A percentile compares a stretch with the other conserved stretches of the same genome.
Conservation (phyloP, 2,329 filamentous ascomycete genomes). For the Colletotrichum godetiae region DNA sequence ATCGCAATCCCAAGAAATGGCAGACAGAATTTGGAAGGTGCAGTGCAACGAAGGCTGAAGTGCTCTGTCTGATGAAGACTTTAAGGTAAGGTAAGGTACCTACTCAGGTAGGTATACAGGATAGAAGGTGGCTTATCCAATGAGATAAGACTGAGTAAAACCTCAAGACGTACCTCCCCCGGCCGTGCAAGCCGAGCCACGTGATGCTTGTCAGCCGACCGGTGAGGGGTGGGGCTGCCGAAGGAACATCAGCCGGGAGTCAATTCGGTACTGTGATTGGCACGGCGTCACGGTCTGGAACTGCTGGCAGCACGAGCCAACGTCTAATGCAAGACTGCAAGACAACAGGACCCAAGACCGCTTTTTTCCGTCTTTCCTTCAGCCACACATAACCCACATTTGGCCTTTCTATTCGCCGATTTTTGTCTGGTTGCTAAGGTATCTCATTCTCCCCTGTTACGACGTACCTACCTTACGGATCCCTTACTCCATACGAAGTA, state of each 20-base stretch:
- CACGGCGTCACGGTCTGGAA: conserved; percentile 9
- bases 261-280: conserved; percentile 31
- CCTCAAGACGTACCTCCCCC: background rate
- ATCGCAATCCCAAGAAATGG: background rate
- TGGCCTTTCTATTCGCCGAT: conserved; percentile 5
- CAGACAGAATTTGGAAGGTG: background rate
- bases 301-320: conserved; percentile 27
- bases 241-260: conserved; percentile 14
- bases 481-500: no score
- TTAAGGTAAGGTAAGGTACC: no score
- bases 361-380: conserved; percentile 10
- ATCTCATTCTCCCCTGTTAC: background rate
- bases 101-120: no score
- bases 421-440: conserved; percentile 6
- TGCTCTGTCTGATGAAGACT: background rate
- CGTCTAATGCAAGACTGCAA: conserved; percentile 28
- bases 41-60: background rate
- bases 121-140: background rate
- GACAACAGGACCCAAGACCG: conserved; percentile 13
- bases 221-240: background rate
- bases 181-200: conserved; percentile 18
- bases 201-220: conserved; percentile 15
- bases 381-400: conserved; percentile 19
- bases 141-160: background rate
- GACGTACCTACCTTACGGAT: background rate